Base-by-base conservation (phyloP, 768 basidiomycete genomes). In the Serendipita indica region DNA sequence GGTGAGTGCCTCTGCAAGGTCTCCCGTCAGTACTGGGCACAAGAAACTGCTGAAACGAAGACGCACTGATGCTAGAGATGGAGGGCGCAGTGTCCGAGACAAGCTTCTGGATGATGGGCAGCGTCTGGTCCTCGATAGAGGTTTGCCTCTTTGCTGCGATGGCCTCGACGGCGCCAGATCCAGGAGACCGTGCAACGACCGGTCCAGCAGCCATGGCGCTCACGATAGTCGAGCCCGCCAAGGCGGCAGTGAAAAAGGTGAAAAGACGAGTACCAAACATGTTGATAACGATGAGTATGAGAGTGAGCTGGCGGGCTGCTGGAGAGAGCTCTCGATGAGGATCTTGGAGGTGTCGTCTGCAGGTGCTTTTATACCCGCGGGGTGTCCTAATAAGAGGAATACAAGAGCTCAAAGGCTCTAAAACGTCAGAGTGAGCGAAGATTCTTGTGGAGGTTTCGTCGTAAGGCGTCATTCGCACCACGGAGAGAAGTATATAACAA, bases 201-300 rank as follows among this genome's bases (percentile, higher is more conserved):
- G 45, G 45, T 14, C 45, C 45, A 46, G 45, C 14, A 27, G 45
- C 45, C 12, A 27, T 16, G 14, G 45, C 45, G 27, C 14, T 27
- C 12, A 46, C 45, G 12, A 46, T 12, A 46, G 45, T 46, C 45
- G 45, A 46, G 45, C 45, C 45, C 13, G 45, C 45, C 14, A 46
- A 27, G 27, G 45, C 45, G 13, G 22, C 25, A 12, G 45, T 46
- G 45, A 46, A 16, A 20, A 46, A 46, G 25, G 45, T 16, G 45
- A 46, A 46, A 27, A 46, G 25, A 27, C 45, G 45, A 46, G 45
- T 13, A 27, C 45, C 45, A 27, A 46, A 46, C 45, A 46, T 46
- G 13, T 1, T 39, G 35, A 13, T 12, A 13, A 39, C 13, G 18
- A 12, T 12, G 18, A 39, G 37, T 12, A 39, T 39, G 37, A 2